These are phyloP conservation scores for Lactifluus piperatus DNA, from an alignment of 768 basidiomycete genomes.

Conservation along the genomic window DNA sequence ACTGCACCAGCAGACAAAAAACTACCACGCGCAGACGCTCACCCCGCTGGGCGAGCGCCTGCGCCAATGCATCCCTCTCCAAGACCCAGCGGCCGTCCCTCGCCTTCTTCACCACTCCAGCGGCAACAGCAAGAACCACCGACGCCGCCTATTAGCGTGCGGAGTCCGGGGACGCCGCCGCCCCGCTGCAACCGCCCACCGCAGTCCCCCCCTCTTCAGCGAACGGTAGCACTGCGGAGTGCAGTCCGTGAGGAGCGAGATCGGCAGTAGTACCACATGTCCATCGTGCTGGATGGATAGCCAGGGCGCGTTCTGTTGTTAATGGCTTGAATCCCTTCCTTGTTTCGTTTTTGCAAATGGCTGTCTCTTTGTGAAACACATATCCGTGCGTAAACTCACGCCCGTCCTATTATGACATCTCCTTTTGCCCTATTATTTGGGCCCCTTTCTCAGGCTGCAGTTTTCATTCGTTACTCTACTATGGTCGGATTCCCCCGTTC, in stretches of 20 bases:
- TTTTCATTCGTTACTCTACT: conserved; percentile 1
- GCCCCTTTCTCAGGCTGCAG: not conserved
- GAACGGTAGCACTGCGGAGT: not conserved
- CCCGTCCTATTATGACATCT: not conserved
- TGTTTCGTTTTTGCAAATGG: not conserved
- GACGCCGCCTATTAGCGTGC: conserved; percentile 13
- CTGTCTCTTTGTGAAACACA: not conserved
- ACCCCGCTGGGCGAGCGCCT: conserved; percentile 24
- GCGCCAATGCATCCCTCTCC: conserved; percentile 15
- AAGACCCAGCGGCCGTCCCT: conserved; percentile 22
- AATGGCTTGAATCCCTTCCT: not conserved
- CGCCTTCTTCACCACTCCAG: conserved; percentile 4
- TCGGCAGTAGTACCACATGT: not conserved
- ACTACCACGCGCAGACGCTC: conserved; percentile 22
- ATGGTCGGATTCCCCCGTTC: not conserved
- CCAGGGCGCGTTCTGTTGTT: not conserved
- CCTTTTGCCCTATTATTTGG: not conserved
- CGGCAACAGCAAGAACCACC: not conserved
- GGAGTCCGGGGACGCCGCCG: conserved; percentile 1
- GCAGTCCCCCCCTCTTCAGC: not conserved
- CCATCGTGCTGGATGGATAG: not conserved
- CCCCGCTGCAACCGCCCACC: not conserved
- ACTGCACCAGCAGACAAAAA: conserved; percentile 19
- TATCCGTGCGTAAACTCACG: not conserved
- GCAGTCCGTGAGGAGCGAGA: conserved; percentile 12